Percentiles rank a stretch among this genome's conserved stretches.
These are phyloP conservation scores for Clarireedia hainanense DNA, from an alignment of 2,329 filamentous ascomycete genomes.

Conservation along the genomic window DNA sequence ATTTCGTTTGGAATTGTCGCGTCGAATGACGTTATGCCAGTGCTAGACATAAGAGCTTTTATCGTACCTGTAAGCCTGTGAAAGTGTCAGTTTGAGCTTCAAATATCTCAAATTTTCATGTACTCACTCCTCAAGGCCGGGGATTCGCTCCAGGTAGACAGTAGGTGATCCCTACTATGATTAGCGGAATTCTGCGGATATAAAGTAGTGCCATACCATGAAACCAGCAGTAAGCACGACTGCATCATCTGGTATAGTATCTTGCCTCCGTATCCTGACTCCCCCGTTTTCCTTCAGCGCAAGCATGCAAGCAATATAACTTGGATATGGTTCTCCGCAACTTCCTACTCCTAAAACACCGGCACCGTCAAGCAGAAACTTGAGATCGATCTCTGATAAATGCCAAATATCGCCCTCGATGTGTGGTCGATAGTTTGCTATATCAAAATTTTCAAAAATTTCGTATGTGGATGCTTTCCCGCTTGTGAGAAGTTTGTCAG, in stretches of 20 bases:
- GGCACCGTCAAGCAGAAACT: conserved; percentile 49
- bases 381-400: conserved; percentile 48
- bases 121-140: conserved; percentile 24
- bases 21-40: conserved; percentile 27
- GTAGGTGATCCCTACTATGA: conserved; percentile 22
- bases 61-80: conserved; percentile 24
- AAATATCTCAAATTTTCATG: background rate
- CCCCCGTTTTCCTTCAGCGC: conserved; percentile 21
- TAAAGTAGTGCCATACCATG: conserved; percentile 18
- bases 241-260: conserved; percentile 25
- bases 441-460: conserved; percentile 16
- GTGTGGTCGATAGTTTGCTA: conserved; percentile 34
- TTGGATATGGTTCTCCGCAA: conserved; percentile 41
- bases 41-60: conserved; percentile 19
- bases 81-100: background rate
- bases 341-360: conserved; percentile 56
- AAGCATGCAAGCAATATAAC: conserved; percentile 36
- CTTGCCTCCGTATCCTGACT: conserved; percentile 22
- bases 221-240: conserved; percentile 24
- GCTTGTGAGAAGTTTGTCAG: background rate
- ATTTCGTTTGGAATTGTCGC: conserved; percentile 58
- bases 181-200: background rate
- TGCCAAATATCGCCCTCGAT: conserved; percentile 47
- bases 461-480: conserved; percentile 23
- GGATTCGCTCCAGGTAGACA: conserved; percentile 27